Evolutionary conservation across 2,329 filamentous ascomycete genomes (phyloP).

Genomic region (Tolypocladium album): DNA sequence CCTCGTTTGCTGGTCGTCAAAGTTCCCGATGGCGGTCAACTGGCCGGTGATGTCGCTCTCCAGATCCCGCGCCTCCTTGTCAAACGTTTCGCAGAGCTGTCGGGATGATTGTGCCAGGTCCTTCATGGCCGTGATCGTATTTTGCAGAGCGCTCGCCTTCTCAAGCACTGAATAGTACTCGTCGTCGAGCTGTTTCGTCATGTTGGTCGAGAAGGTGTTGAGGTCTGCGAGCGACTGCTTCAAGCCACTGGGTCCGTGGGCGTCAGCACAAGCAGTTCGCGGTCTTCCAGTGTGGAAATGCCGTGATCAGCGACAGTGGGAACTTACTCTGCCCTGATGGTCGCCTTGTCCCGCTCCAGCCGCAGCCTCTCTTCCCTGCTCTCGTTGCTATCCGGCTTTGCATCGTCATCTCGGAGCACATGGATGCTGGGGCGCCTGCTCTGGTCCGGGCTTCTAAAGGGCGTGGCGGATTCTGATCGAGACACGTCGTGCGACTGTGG

Average conservation of each 20-base stretch:
- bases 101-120: slow-evolving; percentile 54
- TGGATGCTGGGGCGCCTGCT: slow-evolving; percentile 33
- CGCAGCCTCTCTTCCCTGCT: slow-evolving; percentile 28
- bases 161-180: slow-evolving; percentile 66
- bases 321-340: slow-evolving; percentile 20
- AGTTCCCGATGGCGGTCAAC: slow-evolving; percentile 49
- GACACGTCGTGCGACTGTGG: slow-evolving; percentile 34
- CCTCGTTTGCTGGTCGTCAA: slow-evolving; percentile 52
- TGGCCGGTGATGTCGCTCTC: slow-evolving; percentile 49
- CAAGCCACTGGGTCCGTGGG: slow-evolving; percentile 15
- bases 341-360: slow-evolving; percentile 24
- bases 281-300: not conserved
- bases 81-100: slow-evolving; percentile 48
- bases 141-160: slow-evolving; percentile 53
- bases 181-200: slow-evolving; percentile 58
- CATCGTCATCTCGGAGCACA: slow-evolving; percentile 18
- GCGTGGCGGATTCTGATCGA: slow-evolving; percentile 33
- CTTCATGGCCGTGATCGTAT: slow-evolving; percentile 52
- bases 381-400: slow-evolving; percentile 19
- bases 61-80: slow-evolving; percentile 46
- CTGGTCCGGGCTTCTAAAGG: slow-evolving; percentile 29
- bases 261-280: not conserved
- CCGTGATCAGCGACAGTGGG: not conserved
- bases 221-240: slow-evolving; percentile 43
- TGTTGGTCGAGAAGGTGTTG: slow-evolving; percentile 47